A percentile compares a stretch with the other conserved stretches of the same genome.
Evolutionary conservation across 768 basidiomycete species (phyloP).

Genomic region (Pulveroboletus sp.): DNA sequence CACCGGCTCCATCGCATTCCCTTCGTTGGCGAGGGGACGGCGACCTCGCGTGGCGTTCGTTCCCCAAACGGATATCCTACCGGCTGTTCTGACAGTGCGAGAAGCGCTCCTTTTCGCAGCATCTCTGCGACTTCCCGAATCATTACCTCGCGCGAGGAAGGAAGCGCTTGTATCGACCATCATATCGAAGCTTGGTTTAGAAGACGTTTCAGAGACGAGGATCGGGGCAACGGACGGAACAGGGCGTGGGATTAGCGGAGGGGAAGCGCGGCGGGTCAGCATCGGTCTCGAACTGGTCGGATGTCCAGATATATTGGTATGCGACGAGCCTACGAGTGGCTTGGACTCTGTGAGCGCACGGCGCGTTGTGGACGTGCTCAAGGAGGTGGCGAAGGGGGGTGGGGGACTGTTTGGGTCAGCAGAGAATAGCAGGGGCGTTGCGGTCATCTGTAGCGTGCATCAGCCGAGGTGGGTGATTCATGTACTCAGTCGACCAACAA

Average conservation of each 20-base stretch:
- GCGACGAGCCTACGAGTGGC: slow-evolving; percentile 83
- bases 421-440: slow-evolving; percentile 55
- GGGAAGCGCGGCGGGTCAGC: slow-evolving; percentile 86
- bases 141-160: slow-evolving; percentile 58
- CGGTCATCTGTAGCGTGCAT: slow-evolving; percentile 84
- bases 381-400: slow-evolving; percentile 59
- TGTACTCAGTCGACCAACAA: not conserved
- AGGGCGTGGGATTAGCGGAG: slow-evolving; percentile 82
- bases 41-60: slow-evolving; percentile 75
- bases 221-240: slow-evolving; percentile 67
- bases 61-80: slow-evolving; percentile 81
- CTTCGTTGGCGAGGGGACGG: slow-evolving; percentile 30
- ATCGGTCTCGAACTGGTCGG: slow-evolving; percentile 89
- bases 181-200: slow-evolving; percentile 75
- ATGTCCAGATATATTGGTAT: slow-evolving; percentile 75
- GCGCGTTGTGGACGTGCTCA: slow-evolving; percentile 73
- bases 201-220: slow-evolving; percentile 60
- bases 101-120: slow-evolving; percentile 86
- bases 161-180: slow-evolving; percentile 61
- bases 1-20: slow-evolving; percentile 62
- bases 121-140: slow-evolving; percentile 77
- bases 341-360: slow-evolving; percentile 87
- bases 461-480: slow-evolving; percentile 61
- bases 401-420: slow-evolving; percentile 21
- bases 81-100: slow-evolving; percentile 71